These are phyloP conservation scores for Yamadazyma blattariae DNA, from an alignment of 1,139 yeast species.

Conservation along the genomic window DNA sequence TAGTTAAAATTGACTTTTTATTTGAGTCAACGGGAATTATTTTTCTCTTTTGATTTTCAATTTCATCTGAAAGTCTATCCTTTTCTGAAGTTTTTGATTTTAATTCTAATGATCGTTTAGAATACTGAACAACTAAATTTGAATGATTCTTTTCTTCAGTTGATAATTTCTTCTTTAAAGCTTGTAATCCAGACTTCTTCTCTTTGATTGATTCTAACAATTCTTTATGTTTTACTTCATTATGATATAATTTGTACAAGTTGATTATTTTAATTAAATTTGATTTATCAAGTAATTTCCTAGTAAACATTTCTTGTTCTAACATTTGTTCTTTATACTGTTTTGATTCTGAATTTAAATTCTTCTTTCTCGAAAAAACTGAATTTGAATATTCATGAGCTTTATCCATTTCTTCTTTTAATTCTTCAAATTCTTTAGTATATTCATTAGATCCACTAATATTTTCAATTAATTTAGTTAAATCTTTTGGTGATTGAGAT, in stretches of 20 bases:
- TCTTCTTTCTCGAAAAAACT: slow-evolving; percentile 69
- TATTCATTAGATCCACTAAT: slow-evolving; percentile 79
- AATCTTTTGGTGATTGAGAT: slow-evolving; percentile 75
- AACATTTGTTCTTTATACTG: slow-evolving; percentile 75
- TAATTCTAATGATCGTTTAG: slow-evolving; percentile 44
- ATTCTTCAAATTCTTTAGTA: slow-evolving; percentile 62
- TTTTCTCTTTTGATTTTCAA: slow-evolving; percentile 46
- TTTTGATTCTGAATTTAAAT: slow-evolving; percentile 71
- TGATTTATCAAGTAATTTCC: slow-evolving; percentile 47
- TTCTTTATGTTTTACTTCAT: slow-evolving; percentile 46
- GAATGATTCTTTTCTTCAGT: slow-evolving; percentile 26
- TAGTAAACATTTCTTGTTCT: slow-evolving; percentile 70
- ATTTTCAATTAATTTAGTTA: slow-evolving; percentile 73
- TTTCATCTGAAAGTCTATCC: slow-evolving; percentile 32
- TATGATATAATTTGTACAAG: slow-evolving; percentile 67
- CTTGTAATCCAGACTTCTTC: slow-evolving; percentile 27
- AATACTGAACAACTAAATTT: slow-evolving; percentile 39
- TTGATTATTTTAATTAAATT: slow-evolving; percentile 48
- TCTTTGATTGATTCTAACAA: slow-evolving; percentile 22
- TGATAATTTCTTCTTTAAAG: slow-evolving; percentile 21
- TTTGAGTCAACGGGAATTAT: slow-evolving; percentile 59
- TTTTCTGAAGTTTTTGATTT: slow-evolving; percentile 41
- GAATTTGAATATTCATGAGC: slow-evolving; percentile 66
- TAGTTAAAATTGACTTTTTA: slow-evolving; percentile 45
- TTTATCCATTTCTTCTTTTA: slow-evolving; percentile 63